These are phyloP conservation scores for Heliamphora ciliata DNA, from an alignment of 179 eudicot species.

Conservation along the genomic window DNA sequence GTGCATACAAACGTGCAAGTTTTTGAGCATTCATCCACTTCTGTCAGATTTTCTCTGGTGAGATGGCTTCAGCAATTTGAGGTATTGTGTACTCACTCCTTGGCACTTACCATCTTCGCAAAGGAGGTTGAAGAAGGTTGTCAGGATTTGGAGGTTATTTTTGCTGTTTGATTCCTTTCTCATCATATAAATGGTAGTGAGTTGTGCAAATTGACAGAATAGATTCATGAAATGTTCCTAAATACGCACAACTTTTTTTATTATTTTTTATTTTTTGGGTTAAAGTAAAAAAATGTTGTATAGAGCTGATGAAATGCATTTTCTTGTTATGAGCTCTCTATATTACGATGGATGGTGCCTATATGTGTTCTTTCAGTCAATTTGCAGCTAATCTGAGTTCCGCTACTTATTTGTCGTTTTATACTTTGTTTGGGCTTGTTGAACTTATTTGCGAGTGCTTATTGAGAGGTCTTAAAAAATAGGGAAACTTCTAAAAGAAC, in stretches of 20 bases:
- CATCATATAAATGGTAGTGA: not conserved
- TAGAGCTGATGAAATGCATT: not conserved
- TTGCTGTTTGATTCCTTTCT: not conserved
- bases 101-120: not conserved
- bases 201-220: not conserved
- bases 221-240: constrained; percentile 1
- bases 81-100: not conserved
- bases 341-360: not conserved
- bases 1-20: not conserved
- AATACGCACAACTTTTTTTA: no score
- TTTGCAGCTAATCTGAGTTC: not conserved
- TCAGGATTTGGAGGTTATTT: not conserved
- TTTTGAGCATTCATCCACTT: not conserved
- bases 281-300: not conserved
- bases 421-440: no score
- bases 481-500: no score
- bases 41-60: not conserved
- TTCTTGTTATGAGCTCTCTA: not conserved
- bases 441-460: no score
- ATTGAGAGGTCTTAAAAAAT: no score
- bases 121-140: not conserved
- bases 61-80: not conserved
- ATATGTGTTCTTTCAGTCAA: not conserved
- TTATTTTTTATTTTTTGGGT: not conserved
- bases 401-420: not conserved